Percentiles rank a stretch among this genome's conserved stretches.
phyloP scores from a whole-genome alignment of 805 yeast species.

The Metschnikowia colocasiae region DNA sequence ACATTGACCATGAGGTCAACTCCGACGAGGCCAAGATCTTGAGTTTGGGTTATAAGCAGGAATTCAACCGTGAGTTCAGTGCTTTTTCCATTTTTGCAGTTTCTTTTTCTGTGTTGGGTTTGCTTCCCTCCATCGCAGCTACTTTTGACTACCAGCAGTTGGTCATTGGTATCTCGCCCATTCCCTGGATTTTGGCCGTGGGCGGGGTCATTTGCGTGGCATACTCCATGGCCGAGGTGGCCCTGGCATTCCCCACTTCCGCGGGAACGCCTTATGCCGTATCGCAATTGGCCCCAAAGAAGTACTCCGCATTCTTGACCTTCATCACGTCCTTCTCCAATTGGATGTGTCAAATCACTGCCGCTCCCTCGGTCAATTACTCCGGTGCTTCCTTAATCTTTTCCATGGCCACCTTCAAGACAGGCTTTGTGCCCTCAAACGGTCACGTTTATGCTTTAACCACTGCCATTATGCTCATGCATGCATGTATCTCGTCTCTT shows the following conservation, averaged over 20 bases:
- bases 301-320: conserved; percentile 49
- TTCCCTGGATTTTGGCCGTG: conserved; percentile 58
- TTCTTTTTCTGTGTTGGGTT: conserved; percentile 60
- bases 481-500: conserved; percentile 46
- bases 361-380: conserved; percentile 58
- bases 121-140: conserved; percentile 62
- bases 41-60: conserved; percentile 62
- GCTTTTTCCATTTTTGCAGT: conserved; percentile 58
- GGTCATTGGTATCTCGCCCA: conserved; percentile 59
- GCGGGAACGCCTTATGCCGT: conserved; percentile 72
- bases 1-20: conserved; percentile 47
- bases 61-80: conserved; percentile 56
- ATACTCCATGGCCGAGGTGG: conserved; percentile 59
- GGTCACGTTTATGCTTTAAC: conserved; percentile 53
- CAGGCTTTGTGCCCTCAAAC: conserved; percentile 37
- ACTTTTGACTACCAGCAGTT: conserved; percentile 58
- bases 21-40: conserved; percentile 51
- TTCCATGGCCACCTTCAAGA: conserved; percentile 43
- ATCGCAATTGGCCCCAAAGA: conserved; percentile 56
- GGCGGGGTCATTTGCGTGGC: conserved; percentile 56
- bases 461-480: conserved; percentile 47
- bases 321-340: conserved; percentile 66
- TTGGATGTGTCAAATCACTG: conserved; percentile 62
- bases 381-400: conserved; percentile 55
- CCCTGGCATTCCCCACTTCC: conserved; percentile 63